A percentile compares a stretch with the other conserved stretches of the same genome.
phyloP scores from a whole-genome alignment of 1,284 basidiomycete genomes.

The Sporisorium graminicola region DNA sequence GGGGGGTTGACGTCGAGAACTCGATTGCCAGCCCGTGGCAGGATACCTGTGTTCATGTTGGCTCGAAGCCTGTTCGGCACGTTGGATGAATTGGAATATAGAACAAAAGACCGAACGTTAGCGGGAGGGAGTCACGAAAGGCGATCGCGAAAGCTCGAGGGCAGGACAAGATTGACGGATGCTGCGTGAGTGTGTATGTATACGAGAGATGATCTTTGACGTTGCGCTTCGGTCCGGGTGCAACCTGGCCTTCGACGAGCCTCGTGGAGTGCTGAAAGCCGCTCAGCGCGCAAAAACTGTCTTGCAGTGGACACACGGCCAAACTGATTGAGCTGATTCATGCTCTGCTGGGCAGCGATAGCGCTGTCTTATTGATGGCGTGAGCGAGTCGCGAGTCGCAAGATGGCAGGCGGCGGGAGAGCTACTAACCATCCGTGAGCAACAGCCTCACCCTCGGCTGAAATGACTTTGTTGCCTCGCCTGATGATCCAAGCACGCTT shows the following conservation, averaged over 20 bases:
- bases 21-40: conserved; percentile 33
- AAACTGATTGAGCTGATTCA: not conserved
- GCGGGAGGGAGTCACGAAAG: too few relatives aligned
- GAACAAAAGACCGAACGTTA: not conserved
- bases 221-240: not conserved
- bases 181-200: not conserved
- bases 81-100: too few relatives aligned
- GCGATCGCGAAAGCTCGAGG: not conserved
- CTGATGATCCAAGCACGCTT: not conserved
- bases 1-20: conserved; percentile 48
- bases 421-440: not conserved
- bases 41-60: conserved; percentile 5
- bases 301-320: not conserved
- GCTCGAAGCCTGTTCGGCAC: not conserved
- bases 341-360: not conserved
- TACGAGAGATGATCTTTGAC: not conserved
- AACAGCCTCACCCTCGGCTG: not conserved
- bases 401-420: not conserved
- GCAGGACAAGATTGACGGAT: not conserved
- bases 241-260: not conserved
- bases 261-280: not conserved
- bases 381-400: too few relatives aligned
- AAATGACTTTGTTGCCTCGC: not conserved
- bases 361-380: not conserved
- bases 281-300: not conserved